phyloP scores from a whole-genome alignment of 192 early-diverging fungal genomes.

The Funneliformis mosseae region DNA sequence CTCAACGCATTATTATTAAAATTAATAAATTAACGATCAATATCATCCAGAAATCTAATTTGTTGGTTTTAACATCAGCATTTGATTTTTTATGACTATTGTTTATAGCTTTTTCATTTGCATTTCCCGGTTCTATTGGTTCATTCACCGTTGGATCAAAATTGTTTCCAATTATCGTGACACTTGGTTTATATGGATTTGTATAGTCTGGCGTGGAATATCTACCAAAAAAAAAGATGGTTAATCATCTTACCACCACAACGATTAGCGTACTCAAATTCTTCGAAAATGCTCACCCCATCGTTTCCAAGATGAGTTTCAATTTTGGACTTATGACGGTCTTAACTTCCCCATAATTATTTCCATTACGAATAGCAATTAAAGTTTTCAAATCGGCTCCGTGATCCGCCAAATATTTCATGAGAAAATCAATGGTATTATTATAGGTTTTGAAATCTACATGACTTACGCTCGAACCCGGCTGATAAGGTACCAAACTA shows the following conservation, averaged over 20 bases:
- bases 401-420: slow-evolving; percentile 44
- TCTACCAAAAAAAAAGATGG: not conserved
- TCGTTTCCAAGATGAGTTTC: slow-evolving; percentile 34
- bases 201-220: slow-evolving; percentile 8
- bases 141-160: not conserved
- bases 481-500: slow-evolving; percentile 37
- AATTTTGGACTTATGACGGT: slow-evolving; percentile 40
- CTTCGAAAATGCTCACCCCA: slow-evolving; percentile 33
- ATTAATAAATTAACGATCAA: not conserved
- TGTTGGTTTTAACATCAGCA: not conserved
- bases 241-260: not conserved
- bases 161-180: not conserved
- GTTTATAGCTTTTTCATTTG: not conserved
- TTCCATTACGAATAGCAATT: slow-evolving; percentile 22
- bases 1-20: not conserved
- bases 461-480: slow-evolving; percentile 46
- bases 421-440: slow-evolving; percentile 41
- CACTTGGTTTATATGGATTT: slow-evolving; percentile 15
- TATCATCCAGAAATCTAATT: not conserved
- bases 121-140: not conserved
- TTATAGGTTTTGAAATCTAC: slow-evolving; percentile 40
- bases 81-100: not conserved
- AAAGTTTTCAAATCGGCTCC: slow-evolving; percentile 34
- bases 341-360: not conserved
- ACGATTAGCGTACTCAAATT: not conserved